Base-by-base conservation (phyloP, 2,329 filamentous ascomycete genomes). In the Fusarium albidum region DNA sequence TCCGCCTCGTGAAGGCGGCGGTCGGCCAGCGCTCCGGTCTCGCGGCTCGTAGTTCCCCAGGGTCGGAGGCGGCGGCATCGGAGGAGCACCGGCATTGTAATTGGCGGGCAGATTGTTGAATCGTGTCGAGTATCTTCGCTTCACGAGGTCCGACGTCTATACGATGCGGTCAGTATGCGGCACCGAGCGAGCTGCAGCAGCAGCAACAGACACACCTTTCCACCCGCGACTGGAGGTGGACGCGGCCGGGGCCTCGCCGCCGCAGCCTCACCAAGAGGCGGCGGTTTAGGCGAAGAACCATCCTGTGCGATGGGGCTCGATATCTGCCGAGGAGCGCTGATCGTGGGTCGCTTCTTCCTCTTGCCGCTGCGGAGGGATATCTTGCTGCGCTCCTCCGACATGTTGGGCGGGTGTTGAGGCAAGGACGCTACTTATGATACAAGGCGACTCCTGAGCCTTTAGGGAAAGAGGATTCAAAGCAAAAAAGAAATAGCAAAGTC, bases 121-220 rank as follows among this genome's bases (percentile, higher is more conserved):
- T 55, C 94, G 88, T 34, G 93, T 93, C 32, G 95, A 98, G 75
- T 98, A 99, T 65, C 95, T 83, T 65, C 92, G 85, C 78, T 98
- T 98, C 53, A 99, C 93, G 47, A 98, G 80, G 72, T 99, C 94
- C 18, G 84, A 84, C 1, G 85, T 88, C 84, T 86, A 72, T 5
- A 34, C 18, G 43, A 21, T 65, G 61, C 37, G 12, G 47, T 68
- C 10, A 65, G 59, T 26, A 59, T 61, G 35, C 29, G 42, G 13
- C 42, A 39, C 53, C 29, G 60, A 47, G 21, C 26, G 29, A 11
- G 28, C 34, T 32, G 18, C n/a, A 21, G 21, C 21, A 7, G 21
- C 29, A 31, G 31, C 9, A 57, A 51, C 34, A 35, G 51, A 37
- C 73, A 50, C 65, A 83, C 83, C 77, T 86, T 87, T 65, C 82